Evolutionary conservation across 495 filamentous ascomycete species (phyloP).

Genomic region (Ramalina peruviana): DNA sequence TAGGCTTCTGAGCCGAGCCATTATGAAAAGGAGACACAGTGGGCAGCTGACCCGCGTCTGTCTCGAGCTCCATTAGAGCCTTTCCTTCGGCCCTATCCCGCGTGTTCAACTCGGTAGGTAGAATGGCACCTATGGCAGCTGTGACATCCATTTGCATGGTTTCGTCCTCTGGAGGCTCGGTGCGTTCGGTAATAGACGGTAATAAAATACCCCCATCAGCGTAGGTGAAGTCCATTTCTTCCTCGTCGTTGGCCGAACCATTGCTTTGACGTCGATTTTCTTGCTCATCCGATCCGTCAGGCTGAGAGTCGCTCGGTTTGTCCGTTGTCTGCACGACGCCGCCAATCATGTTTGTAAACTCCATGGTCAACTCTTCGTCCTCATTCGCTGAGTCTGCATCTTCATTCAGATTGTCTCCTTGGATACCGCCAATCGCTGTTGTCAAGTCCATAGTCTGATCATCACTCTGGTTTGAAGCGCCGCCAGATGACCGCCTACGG

Average conservation of each 20-base stretch:
- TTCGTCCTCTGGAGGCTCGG: conserved; percentile 30
- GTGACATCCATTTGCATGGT: conserved; percentile 48
- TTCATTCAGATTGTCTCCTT: conserved; percentile 15
- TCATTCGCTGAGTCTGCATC: conserved; percentile 30
- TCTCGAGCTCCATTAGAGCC: conserved; percentile 45
- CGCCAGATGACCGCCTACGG: conserved; percentile 14
- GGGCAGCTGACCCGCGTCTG: conserved; percentile 36
- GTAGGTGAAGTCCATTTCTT: conserved; percentile 60
- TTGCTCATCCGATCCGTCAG: neutral
- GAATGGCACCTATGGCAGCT: conserved; percentile 41
- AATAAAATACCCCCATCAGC: conserved; percentile 54
- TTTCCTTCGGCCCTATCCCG: conserved; percentile 37
- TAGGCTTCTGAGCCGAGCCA: conserved; percentile 12
- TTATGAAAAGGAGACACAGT: conserved; percentile 39
- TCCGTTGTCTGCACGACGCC: conserved; percentile 34
- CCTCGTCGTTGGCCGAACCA: conserved; percentile 18
- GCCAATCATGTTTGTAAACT: conserved; percentile 62
- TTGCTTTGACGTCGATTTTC: conserved; percentile 5
- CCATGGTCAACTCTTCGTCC: conserved; percentile 67
- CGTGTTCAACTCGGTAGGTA: conserved; percentile 28
- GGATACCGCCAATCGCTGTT: conserved; percentile 57
- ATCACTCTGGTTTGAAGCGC: conserved; percentile 9
- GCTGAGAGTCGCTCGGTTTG: neutral
- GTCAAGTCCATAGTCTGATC: conserved; percentile 21
- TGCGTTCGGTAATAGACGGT: conserved; percentile 22